Base-by-base conservation (phyloP, 169 alveolate genomes). In the Besnoitia besnoiti region DNA sequence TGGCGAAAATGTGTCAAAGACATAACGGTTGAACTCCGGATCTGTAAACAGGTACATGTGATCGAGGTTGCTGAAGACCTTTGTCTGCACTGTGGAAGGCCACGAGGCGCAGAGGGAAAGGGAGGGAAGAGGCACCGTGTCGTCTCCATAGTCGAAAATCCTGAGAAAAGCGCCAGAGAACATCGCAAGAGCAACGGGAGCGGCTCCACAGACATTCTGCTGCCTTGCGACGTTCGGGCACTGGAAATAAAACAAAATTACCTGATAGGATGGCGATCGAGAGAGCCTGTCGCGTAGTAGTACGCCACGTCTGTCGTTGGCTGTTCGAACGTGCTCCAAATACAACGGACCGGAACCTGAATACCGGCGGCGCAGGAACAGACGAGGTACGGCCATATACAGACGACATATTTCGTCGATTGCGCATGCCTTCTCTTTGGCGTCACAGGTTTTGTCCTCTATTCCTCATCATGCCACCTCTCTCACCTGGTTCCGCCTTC, bases 11-110 rank as follows among this genome's bases (percentile, higher is more conserved):
- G n/a, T n/a, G n/a, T 50, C 49, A 19, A 10, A 42, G 51, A 90
- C 59, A 50, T 42, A 61, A 44, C n/a, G 50, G 62, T 90, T 90
- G 85, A 90, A 90, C 55, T 44, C 85, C 21, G 85, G 84, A 67
- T 90, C 93, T 21, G 88, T 90, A 80, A 90, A 90, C 33, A 90
- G 77, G 67, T 46, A 90, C 94, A 91, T 91, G 73, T 91, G 94
- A 84, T 91, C 94, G 21, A 85, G 49, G 49, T 91, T 91, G n/a
- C 27, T 47, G 84, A 85, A 76, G 62, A 47, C 67, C 47, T 67
- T 49, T n/a, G 59, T 62, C 77, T 80, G 67, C 33, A 85, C 82
- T 7, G 94, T 91, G 40, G 94, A 91, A 47, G 67, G n/a, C 94
- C 94, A 91, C n/a, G 88, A 67, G 21, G 89, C 61, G 80, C 94